Percentiles rank a stretch among this genome's conserved stretches.
Conservation (phyloP, 768 basidiomycete species). For the Suillus americanus region DNA sequence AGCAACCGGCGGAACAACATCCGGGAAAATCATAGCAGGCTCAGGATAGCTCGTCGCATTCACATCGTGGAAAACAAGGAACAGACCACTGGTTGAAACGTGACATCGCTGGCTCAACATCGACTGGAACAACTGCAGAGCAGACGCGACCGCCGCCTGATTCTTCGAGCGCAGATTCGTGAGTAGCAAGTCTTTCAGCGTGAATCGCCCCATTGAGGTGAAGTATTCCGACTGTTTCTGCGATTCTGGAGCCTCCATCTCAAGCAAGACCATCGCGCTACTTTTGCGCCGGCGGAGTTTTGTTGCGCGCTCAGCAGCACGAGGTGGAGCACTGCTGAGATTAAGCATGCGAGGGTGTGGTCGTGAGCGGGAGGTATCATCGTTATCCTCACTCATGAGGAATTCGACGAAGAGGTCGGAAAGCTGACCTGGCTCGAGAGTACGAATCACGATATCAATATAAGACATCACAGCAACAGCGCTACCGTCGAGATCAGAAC, state of each 20-base stretch:
- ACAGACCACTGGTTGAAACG: constrained; percentile 61
- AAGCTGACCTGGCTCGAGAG: constrained; percentile 66
- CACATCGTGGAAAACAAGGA: constrained; percentile 69
- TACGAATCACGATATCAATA: constrained; percentile 84
- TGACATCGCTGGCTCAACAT: constrained; percentile 71
- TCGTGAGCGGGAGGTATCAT: constrained; percentile 48
- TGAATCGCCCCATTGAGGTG: constrained; percentile 85
- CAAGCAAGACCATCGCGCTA: constrained; percentile 87
- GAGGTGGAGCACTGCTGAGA: constrained; percentile 36
- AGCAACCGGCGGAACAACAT: constrained; percentile 18
- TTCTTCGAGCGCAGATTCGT: constrained; percentile 73
- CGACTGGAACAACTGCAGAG: constrained; percentile 78
- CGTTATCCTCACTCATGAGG: constrained; percentile 82
- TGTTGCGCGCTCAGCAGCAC: constrained; percentile 39
- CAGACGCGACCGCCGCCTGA: constrained; percentile 67
- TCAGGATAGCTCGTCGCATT: constrained; percentile 74
- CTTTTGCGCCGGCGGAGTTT: constrained; percentile 71
- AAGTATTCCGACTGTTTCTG: constrained; percentile 77
- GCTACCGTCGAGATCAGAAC: constrained; percentile 91
- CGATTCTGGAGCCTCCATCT: constrained; percentile 78
- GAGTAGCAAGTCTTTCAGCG: constrained; percentile 83
- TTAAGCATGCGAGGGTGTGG: constrained; percentile 47
- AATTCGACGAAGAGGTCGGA: constrained; percentile 73
- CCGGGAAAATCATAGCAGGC: constrained; percentile 41
- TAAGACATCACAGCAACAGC: constrained; percentile 96